Conservation (phyloP, 768 basidiomycete species). For the Russula sp. region DNA sequence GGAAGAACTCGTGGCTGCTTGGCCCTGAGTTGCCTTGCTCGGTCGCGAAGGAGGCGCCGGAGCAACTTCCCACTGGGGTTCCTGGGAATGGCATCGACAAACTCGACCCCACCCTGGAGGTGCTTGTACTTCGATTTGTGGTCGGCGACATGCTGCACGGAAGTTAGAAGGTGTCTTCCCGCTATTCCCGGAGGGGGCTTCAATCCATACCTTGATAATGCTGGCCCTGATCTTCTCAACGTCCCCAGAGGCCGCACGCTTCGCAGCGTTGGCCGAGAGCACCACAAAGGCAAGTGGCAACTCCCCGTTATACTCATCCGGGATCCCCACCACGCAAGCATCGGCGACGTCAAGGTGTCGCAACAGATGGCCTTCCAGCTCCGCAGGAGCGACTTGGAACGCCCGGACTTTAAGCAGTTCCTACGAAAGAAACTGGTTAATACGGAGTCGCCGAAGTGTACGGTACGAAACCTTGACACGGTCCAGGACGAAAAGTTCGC, state of each 20-base stretch:
- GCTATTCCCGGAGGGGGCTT: not conserved
- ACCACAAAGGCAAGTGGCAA: constrained; percentile 68
- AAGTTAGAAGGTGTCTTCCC: not conserved
- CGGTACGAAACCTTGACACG: constrained; percentile 44
- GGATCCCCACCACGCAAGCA: constrained; percentile 45
- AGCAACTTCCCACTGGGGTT: constrained; percentile 33
- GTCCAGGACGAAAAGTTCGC: constrained; percentile 54
- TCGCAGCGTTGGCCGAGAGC: constrained; percentile 36
- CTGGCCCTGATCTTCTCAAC: constrained; percentile 37
- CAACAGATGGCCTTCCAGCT: constrained; percentile 35
- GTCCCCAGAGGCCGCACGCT: constrained; percentile 33
- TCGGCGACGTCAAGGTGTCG: constrained; percentile 41
- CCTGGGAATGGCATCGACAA: constrained; percentile 35
- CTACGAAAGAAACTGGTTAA: not conserved
- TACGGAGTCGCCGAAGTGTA: not conserved
- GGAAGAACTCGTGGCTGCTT: not conserved
- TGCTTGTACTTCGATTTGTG: constrained; percentile 35
- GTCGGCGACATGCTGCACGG: constrained; percentile 30
- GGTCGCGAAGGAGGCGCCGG: constrained; percentile 29
- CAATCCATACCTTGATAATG: constrained; percentile 48
- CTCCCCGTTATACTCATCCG: constrained; percentile 73
- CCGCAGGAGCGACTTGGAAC: constrained; percentile 32
- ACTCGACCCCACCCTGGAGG: constrained; percentile 35
- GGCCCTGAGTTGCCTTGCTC: constrained; percentile 25
- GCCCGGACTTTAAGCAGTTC: constrained; percentile 1